These are phyloP conservation scores for Geosiphon pyriformis DNA, from an alignment of 192 early-diverging fungal species.

Conservation along the genomic window DNA sequence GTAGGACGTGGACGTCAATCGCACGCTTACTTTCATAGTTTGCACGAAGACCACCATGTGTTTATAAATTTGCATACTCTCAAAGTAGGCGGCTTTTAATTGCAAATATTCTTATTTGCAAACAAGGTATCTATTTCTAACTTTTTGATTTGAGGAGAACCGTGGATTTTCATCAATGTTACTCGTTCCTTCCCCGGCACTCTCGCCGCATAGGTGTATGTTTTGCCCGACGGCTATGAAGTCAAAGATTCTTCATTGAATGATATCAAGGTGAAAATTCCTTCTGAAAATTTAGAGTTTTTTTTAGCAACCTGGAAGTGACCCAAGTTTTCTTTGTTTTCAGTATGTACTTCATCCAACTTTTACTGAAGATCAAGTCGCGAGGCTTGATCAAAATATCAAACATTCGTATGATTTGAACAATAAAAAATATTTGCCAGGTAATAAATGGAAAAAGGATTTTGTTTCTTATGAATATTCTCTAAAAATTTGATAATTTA, in stretches of 20 bases:
- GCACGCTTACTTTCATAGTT: slow-evolving; percentile 93
- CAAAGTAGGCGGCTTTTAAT: slow-evolving; percentile 37
- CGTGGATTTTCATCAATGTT: slow-evolving; percentile 18
- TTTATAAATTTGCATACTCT: slow-evolving; percentile 87
- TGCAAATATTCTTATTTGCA: neutral
- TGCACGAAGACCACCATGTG: slow-evolving; percentile 93
- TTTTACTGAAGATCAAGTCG: slow-evolving; percentile 65
- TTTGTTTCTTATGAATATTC: neutral
- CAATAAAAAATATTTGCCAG: slow-evolving; percentile 80
- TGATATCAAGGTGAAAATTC: slow-evolving; percentile 76
- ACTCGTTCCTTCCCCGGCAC: neutral
- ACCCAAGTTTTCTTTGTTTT: neutral
- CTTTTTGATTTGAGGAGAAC: neutral
- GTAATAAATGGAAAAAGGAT: slow-evolving; percentile 28
- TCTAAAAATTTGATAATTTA: neutral
- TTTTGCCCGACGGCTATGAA: slow-evolving; percentile 92
- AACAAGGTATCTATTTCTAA: neutral
- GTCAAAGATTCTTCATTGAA: slow-evolving; percentile 77
- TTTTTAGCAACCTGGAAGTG: neutral
- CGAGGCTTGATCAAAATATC: slow-evolving; percentile 54
- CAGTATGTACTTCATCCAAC: slow-evolving; percentile 82
- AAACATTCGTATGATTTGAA: slow-evolving; percentile 72
- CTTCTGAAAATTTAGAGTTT: neutral
- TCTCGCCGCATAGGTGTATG: slow-evolving; percentile 55
- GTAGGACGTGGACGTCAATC: slow-evolving; percentile 80